phyloP scores from a whole-genome alignment of 257 asterid species.

The Agastache rugosa region DNA sequence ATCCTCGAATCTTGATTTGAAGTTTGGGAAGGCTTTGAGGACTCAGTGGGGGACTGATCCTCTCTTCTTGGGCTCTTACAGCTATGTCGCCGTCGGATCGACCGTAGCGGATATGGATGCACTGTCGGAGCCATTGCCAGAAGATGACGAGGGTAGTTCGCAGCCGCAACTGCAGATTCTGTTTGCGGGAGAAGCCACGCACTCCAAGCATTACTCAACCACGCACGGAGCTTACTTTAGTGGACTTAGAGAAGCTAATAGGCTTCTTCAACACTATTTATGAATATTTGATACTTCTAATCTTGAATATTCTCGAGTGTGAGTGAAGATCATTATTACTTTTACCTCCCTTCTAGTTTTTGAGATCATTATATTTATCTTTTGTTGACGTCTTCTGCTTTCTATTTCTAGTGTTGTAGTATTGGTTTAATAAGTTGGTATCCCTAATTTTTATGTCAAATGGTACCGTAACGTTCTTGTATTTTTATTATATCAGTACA shows the following conservation, averaged over 20 bases:
- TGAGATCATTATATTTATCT: no score
- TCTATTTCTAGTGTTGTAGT: no score
- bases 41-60: slow-evolving; percentile 85
- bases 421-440: no score
- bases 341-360: no score
- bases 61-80: slow-evolving; percentile 80
- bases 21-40: slow-evolving; percentile 54
- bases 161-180: slow-evolving; percentile 53
- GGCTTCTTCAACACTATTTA: slow-evolving; percentile 74
- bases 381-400: no score
- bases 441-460: no score
- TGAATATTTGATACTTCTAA: no score
- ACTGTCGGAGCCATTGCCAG: slow-evolving; percentile 80
- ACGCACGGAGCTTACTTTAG: slow-evolving; percentile 89
- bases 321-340: neutral
- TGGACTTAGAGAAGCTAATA: slow-evolving; percentile 84
- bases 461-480: no score
- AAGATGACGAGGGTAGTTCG: slow-evolving; percentile 16
- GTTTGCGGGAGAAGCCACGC: slow-evolving; percentile 93
- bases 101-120: slow-evolving; percentile 70
- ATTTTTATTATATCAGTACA: no score
- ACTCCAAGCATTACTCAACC: slow-evolving; percentile 70
- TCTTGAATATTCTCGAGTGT: no score
- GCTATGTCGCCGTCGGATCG: slow-evolving; percentile 81
- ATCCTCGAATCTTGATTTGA: slow-evolving; percentile 22